Evolutionary conservation across 352 stramenopile species (phyloP), one percentile per base, ranked within the genome.

Genomic region (Globisporangium mamillatum): DNA sequence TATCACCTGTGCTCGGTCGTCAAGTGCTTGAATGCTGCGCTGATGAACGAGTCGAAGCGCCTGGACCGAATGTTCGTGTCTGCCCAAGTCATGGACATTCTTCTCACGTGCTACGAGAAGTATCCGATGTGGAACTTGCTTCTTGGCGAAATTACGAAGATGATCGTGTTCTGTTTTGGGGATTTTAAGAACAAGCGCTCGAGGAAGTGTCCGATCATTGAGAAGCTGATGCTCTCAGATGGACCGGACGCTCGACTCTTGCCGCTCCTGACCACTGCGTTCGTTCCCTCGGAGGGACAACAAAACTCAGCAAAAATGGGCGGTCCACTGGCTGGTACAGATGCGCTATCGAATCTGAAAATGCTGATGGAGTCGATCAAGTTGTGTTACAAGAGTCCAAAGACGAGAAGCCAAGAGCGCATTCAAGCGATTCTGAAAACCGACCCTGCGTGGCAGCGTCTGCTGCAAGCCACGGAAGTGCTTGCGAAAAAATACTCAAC

Each of bases 101-200:
- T 95, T 18, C 74, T 95, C 54, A 76, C 78, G 36, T 94, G 86
- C 70, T 95, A 93, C 57, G 82, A 92, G 52, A 90, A 91, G 66
- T 94, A 91, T 68, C 84, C 86, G 25, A 90, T 80, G 74, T 88
- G 77, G 71, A 93, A 84, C 64, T 71, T 93, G 58, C 68, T 95
- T 36, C 67, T 94, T 48, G 83, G 85, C 38, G 86, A 93, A 68
- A 91, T 95, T 48, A 93, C 88, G 8, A 92, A 93, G 64, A 93
- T 95, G 77, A 66, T 96, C 22, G 67, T 94, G 29, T 96, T 94
- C 70, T 89, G 77, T 44, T 79, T 96, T 55, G 86, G 85, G 4
- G 88, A 96, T 75, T 93, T 93, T 61, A 96, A 96, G 67, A 88
- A 82, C 70, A 94, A 96, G 66, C 85, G 88, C 16, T 94, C 86